Base-by-base conservation (phyloP, 139 green algal species). In the Chlamydomonas sphaeroides region DNA sequence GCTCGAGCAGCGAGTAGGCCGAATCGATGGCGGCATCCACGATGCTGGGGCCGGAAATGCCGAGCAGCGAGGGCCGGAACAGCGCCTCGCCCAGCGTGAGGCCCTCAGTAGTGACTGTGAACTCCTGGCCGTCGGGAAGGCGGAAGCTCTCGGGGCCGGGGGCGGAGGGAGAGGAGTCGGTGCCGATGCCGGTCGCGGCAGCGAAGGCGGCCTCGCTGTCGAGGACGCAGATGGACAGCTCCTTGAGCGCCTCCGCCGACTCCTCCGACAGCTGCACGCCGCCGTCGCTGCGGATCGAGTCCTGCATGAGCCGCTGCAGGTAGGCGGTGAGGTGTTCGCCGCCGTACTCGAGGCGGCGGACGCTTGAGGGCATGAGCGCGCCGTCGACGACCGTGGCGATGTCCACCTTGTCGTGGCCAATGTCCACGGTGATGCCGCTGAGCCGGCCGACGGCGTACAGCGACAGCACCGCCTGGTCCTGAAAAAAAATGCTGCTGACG, bases 361-460 rank as follows among this genome's bases (percentile, higher is more conserved):
- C 87, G 30, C 53, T 83, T 10, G 88, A 84, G 0, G 79, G 56
- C 38, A 93, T 80, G 32, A 94, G 67, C 68, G 90, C 80, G 28
- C 96, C 96, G 5, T 99, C 96, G 30, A 85, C 65, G 26, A 99
- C 93, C 18, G 92, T 81, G 14, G 90, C 84, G 3, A 99, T 81
- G 56, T 98, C 94, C 33, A 89, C 92, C 72, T 97, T 97, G 67
- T 90, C 86, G 66, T 90, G 83, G 8, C 86, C 86, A 5, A 98
- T 69, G 89, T 99, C 97, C 2, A 99, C 79, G 0, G 95, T 91
- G 15, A 84, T 89, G 45, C 96, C 96, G 20, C 86, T 92, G 30
- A 93, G 74, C 48, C 92, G 92, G 17, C 95, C 96, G 18, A 94
- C 41, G 10, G 94, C 90, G 61, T 94, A 98, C 11, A 97, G 85